These are phyloP conservation scores for Fusarium tricinctum DNA, from an alignment of 2,329 filamentous ascomycete genomes.

Conservation along the genomic window DNA sequence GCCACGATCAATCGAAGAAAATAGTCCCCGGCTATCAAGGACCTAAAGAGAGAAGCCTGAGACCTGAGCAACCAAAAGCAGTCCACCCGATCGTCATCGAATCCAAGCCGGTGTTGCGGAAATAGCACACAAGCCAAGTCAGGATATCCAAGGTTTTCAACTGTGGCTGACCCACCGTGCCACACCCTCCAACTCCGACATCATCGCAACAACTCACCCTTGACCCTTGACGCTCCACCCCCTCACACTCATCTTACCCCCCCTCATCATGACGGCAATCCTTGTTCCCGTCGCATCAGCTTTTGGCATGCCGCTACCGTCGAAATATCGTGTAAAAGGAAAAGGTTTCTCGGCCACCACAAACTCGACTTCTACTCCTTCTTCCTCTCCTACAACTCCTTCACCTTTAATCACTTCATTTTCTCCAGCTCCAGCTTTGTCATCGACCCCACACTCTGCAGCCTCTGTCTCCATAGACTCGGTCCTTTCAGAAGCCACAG, in stretches of 20 bases:
- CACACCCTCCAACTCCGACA: conserved; percentile 31
- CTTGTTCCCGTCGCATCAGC: conserved; percentile 53
- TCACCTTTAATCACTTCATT: conserved; percentile 26
- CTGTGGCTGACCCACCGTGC: conserved; percentile 46
- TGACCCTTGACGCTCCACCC: conserved; percentile 2
- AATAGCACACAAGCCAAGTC: conserved; percentile 23
- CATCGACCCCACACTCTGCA: conserved; percentile 27
- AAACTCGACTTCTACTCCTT: conserved; percentile 29
- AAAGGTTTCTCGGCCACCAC: conserved; percentile 39
- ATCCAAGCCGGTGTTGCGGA: conserved; percentile 18
- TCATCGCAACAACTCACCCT: conserved; percentile 16
- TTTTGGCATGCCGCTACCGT: conserved; percentile 53
- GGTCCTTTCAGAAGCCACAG: conserved; percentile 37
- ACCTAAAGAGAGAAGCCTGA: conserved; percentile 20
- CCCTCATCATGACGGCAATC: conserved; percentile 51
- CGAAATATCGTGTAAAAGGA: conserved; percentile 48
- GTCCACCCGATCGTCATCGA: conserved; percentile 44
- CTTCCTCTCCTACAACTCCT: conserved; percentile 23
- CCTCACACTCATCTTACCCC: background rate
- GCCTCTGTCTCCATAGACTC: conserved; percentile 38
- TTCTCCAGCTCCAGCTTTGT: background rate
- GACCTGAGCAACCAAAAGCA: conserved; percentile 30
- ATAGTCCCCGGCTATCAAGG: conserved; percentile 13
- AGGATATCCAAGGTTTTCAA: conserved; percentile 35
- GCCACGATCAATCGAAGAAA: conserved; percentile 30